phyloP scores from a whole-genome alignment of 129 eudicot genomes.

The Tagetes patula region DNA sequence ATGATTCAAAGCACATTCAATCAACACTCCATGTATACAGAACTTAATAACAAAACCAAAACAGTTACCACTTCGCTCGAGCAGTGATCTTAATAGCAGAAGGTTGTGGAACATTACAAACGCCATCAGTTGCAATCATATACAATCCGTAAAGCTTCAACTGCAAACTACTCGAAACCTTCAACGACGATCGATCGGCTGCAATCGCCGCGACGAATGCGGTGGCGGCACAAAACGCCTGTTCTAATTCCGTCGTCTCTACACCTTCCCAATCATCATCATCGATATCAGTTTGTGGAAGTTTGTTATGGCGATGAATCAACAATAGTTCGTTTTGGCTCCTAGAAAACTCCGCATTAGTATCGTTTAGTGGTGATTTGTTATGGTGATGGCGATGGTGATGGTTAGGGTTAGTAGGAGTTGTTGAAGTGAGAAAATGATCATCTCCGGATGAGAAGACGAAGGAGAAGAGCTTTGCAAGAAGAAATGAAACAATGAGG shows the following conservation, averaged over 20 bases:
- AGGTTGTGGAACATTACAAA: constrained; percentile 70
- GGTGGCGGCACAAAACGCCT: constrained; percentile 77
- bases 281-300: constrained; percentile 22
- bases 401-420: constrained; percentile 18
- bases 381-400: background rate
- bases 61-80: constrained; percentile 80
- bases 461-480: constrained; percentile 81
- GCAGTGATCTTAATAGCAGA: constrained; percentile 81
- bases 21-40: no score
- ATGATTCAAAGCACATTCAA: no score
- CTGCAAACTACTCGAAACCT: constrained; percentile 65
- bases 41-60: no score
- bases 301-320: no score
- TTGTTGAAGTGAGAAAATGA: no score
- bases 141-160: constrained; percentile 77
- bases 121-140: constrained; percentile 95
- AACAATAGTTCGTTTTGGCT: no score
- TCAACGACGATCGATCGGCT: constrained; percentile 47
- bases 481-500: constrained; percentile 68
- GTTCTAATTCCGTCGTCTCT: constrained; percentile 82
- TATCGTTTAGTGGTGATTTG: no score
- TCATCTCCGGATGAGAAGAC: constrained; percentile 59
- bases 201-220: constrained; percentile 74
- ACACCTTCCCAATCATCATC: constrained; percentile 99
- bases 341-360: constrained; percentile 35